Conservation (phyloP, 2,329 filamentous ascomycete species). For the Colletotrichum sp. region DNA sequence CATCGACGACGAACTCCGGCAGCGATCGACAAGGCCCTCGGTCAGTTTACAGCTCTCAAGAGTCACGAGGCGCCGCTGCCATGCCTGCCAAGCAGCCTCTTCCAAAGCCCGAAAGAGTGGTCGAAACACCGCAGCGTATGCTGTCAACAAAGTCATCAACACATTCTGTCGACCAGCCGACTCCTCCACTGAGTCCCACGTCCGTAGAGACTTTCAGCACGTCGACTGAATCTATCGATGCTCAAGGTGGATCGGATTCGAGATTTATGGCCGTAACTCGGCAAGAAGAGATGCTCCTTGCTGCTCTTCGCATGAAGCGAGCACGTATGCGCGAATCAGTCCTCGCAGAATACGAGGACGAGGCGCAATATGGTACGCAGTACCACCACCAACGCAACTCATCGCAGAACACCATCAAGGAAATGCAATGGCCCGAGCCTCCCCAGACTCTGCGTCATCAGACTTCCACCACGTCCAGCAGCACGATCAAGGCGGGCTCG, state of each 20-base stretch:
- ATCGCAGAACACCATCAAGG: slow-evolving; percentile 15
- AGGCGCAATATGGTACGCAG: slow-evolving; percentile 4
- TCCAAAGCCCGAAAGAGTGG: neutral
- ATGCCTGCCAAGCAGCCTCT: slow-evolving; percentile 27
- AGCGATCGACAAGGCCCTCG: slow-evolving; percentile 33
- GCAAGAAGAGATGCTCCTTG: slow-evolving; percentile 63
- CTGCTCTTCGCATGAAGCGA: slow-evolving; percentile 61
- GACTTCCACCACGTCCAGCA: slow-evolving; percentile 17
- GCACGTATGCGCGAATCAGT: slow-evolving; percentile 57
- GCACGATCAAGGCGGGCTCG: slow-evolving; percentile 16
- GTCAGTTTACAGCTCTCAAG: slow-evolving; percentile 36
- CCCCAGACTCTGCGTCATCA: slow-evolving; percentile 19
- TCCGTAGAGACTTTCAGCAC: slow-evolving; percentile 55
- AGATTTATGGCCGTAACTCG: slow-evolving; percentile 63
- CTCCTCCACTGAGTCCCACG: slow-evolving; percentile 56
- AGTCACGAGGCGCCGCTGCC: slow-evolving; percentile 44
- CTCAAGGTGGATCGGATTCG: slow-evolving; percentile 34
- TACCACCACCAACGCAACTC: slow-evolving; percentile 13
- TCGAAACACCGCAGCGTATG: neutral
- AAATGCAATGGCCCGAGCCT: slow-evolving; percentile 15
- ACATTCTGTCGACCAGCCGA: slow-evolving; percentile 43
- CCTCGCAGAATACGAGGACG: slow-evolving; percentile 46
- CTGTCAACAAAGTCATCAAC: slow-evolving; percentile 3
- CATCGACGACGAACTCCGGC: slow-evolving; percentile 38
- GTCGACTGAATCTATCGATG: slow-evolving; percentile 40